phyloP scores from a whole-genome alignment of 345 rosid genomes.

The Eucalyptus pauciflora region DNA sequence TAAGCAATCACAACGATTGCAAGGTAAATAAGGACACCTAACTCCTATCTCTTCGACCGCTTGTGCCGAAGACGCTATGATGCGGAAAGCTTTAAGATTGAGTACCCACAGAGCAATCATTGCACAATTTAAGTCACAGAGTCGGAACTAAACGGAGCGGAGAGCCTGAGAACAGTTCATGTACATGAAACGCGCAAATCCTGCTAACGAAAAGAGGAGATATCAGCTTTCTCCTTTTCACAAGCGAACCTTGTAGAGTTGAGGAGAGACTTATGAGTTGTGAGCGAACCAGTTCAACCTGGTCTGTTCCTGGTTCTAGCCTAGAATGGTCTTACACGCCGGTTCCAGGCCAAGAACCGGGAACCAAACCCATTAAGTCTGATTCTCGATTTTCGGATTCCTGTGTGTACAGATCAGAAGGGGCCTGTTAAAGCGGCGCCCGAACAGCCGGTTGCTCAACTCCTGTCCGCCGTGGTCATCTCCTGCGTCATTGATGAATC shows the following conservation, averaged over 20 bases:
- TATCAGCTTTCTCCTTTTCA: constrained; percentile 8
- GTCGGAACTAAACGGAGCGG: neutral
- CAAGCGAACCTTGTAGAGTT: constrained; percentile 20
- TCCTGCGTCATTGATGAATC: neutral
- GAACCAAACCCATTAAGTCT: neutral
- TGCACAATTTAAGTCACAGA: neutral
- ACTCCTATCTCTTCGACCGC: too few relatives aligned
- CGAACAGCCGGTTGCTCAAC: too few relatives aligned
- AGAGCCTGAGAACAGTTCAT: neutral
- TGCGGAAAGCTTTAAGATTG: neutral
- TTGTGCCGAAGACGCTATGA: neutral
- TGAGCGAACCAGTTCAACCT: neutral
- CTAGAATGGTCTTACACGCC: neutral
- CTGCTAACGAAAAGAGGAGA: constrained; percentile 13
- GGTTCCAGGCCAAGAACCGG: neutral
- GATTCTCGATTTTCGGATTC: neutral
- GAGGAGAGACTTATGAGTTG: neutral
- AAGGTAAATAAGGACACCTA: too few relatives aligned
- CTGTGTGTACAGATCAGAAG: neutral
- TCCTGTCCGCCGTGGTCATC: neutral
- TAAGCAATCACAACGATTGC: too few relatives aligned
- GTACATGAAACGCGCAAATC: neutral
- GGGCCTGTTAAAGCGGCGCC: too few relatives aligned
- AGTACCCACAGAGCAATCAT: neutral
- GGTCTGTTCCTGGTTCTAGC: neutral